phyloP scores from a whole-genome alignment of 148 eudicot species.

The Beta vulgaris region DNA sequence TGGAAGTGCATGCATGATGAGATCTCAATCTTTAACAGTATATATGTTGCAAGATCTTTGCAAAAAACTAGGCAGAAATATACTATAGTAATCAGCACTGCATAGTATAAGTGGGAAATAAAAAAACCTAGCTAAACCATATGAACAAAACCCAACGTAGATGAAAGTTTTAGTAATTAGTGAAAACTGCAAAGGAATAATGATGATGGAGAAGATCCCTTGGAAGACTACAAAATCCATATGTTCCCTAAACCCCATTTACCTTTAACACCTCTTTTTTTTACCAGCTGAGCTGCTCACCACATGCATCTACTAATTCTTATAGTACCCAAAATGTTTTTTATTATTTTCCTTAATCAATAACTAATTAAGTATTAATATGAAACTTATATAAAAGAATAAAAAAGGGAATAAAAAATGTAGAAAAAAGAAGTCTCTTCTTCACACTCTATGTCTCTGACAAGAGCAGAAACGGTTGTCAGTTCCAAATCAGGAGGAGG shows the following conservation, averaged over 20 bases:
- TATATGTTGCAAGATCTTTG: constrained; percentile 17
- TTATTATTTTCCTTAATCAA: background rate
- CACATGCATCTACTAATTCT: constrained; percentile 32
- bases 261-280: constrained; percentile 10
- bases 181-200: constrained; percentile 29
- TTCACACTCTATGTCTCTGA: too few species aligned
- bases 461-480: constrained; percentile 17
- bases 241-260: constrained; percentile 28
- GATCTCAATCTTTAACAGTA: constrained; percentile 2
- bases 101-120: too few species aligned
- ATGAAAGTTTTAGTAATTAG: constrained; percentile 29
- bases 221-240: constrained; percentile 62
- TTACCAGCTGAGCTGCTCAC: constrained; percentile 25
- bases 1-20: constrained; percentile 8
- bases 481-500: constrained; percentile 21
- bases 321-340: background rate
- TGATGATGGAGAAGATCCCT: constrained; percentile 46
- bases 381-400: too few species aligned
- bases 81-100: background rate
- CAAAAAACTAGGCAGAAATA: constrained; percentile 14
- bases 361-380: too few species aligned
- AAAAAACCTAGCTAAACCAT: too few species aligned
- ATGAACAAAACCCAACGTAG: constrained; percentile 16
- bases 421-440: too few species aligned
- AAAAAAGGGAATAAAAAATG: too few species aligned